phyloP scores from a whole-genome alignment of 1,139 yeast species.

The Blastobotrys capitulatus region DNA sequence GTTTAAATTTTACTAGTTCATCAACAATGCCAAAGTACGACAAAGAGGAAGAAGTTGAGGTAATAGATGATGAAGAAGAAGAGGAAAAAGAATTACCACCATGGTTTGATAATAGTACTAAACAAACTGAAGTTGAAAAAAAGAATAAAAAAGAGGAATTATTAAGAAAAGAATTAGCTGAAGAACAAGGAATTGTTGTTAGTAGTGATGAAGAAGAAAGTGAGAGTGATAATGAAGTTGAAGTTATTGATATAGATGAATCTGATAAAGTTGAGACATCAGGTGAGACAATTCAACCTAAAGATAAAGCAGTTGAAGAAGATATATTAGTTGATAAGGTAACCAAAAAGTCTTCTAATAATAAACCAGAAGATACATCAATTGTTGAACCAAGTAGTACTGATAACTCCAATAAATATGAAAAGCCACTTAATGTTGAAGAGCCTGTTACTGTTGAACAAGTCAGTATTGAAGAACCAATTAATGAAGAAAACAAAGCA shows the following conservation, averaged over 20 bases:
- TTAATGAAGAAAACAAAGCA: background rate
- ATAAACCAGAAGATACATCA: no score
- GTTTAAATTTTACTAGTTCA: background rate
- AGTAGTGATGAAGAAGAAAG: slow-evolving; percentile 11
- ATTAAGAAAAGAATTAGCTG: background rate
- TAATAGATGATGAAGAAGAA: background rate
- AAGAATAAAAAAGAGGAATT: background rate
- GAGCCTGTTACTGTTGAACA: no score
- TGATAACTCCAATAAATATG: background rate
- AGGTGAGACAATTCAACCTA: no score
- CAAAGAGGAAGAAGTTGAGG: background rate
- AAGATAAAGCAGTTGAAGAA: background rate
- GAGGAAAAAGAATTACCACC: background rate
- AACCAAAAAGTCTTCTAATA: no score
- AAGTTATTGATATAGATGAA: background rate
- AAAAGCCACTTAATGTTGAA: no score
- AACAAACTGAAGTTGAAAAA: background rate
- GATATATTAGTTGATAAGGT: background rate
- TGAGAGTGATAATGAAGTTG: background rate
- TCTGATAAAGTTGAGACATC: background rate
- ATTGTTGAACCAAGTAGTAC: background rate
- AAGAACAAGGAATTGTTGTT: slow-evolving; percentile 5
- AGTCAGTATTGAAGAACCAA: background rate
- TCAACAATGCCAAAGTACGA: background rate
- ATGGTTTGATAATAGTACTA: background rate